Conservation (phyloP, 331 rosid species). For the Quercus tomentella region DNA sequence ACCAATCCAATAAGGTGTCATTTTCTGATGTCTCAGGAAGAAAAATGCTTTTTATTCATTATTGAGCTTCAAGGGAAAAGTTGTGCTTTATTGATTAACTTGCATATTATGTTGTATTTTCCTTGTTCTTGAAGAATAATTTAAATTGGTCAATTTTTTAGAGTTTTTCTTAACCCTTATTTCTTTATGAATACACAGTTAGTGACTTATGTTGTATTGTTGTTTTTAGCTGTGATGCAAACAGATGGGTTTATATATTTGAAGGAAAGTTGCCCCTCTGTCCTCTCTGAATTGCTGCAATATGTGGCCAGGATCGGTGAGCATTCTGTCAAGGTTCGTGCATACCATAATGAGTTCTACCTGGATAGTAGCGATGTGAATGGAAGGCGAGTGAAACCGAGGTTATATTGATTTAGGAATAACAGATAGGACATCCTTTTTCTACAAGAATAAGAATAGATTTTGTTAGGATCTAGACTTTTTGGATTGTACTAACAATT, state of each 20-base stretch:
- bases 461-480: constrained; percentile 14
- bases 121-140: background rate
- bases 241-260: constrained; percentile 56
- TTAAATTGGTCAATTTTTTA: background rate
- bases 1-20: background rate
- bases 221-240: constrained; percentile 60
- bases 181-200: background rate
- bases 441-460: constrained; percentile 6
- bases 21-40: background rate
- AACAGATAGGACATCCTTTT: background rate
- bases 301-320: constrained; percentile 45
- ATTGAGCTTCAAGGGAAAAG: too few relatives aligned
- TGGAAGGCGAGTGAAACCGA: constrained; percentile 55
- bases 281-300: constrained; percentile 47
- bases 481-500: constrained; percentile 26
- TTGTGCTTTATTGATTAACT: background rate
- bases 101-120: background rate
- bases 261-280: constrained; percentile 55
- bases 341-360: constrained; percentile 26
- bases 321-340: constrained; percentile 31
- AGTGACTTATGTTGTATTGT: constrained; percentile 5
- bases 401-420: constrained; percentile 36
- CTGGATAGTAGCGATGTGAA: constrained; percentile 47
- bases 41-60: background rate
- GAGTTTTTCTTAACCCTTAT: background rate